Conservation (phyloP, 371 early-diverging fungal genomes). For the Nematocida ironsii region DNA sequence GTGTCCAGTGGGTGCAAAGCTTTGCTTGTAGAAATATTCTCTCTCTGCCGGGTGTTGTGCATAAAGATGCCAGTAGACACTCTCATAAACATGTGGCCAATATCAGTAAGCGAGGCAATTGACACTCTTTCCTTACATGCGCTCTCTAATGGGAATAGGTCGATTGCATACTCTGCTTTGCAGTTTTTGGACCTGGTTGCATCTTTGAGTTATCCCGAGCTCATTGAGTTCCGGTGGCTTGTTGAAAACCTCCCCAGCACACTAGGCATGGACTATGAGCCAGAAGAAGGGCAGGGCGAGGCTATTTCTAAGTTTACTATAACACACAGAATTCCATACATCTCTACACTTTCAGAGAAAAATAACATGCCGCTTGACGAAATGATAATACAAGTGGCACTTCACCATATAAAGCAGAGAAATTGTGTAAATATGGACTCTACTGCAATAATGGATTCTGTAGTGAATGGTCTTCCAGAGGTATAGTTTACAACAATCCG, state of each 20-base stretch:
- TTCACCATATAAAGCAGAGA: conserved; percentile 29
- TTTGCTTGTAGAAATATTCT: conserved; percentile 48
- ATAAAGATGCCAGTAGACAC: conserved; percentile 55
- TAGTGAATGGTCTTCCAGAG: conserved; percentile 37
- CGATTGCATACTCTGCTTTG: conserved; percentile 21
- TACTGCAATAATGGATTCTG: background rate
- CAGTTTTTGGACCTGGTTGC: conserved; percentile 59
- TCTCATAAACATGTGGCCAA: conserved; percentile 61
- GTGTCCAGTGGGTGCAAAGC: background rate
- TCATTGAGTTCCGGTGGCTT: conserved; percentile 57
- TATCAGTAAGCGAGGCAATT: conserved; percentile 57
- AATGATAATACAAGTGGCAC: conserved; percentile 1
- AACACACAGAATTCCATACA: conserved; percentile 30
- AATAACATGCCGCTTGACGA: background rate
- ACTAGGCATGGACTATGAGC: background rate
- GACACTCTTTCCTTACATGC: background rate
- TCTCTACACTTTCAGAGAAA: background rate
- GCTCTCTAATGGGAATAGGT: background rate
- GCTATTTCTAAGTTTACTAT: too few species aligned
- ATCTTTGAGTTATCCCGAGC: conserved; percentile 50
- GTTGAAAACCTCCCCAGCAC: conserved; percentile 14
- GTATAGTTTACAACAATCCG: background rate
- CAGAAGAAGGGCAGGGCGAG: background rate
- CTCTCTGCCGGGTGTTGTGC: conserved; percentile 54
- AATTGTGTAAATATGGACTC: background rate